A percentile compares a stretch with the other conserved stretches of the same genome.
phyloP scores from a whole-genome alignment of 306 rosid genomes.

The Pyrus betulifolia region DNA sequence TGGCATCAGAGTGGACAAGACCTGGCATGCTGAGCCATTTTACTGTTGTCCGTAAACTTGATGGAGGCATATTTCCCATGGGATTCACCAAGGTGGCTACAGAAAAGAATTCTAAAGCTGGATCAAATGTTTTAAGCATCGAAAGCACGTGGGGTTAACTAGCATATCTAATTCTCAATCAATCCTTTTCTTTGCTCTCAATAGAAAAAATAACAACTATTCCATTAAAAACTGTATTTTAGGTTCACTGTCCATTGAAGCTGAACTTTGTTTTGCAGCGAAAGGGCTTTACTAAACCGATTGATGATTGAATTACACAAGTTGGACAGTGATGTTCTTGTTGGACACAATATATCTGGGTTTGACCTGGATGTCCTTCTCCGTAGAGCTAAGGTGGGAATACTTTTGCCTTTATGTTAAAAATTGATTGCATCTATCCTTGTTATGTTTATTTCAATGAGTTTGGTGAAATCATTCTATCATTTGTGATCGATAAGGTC shows the following conservation, averaged over 20 bases:
- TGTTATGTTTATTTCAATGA: background rate
- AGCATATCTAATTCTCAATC: constrained; percentile 1
- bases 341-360: constrained; percentile 96
- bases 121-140: constrained; percentile 56
- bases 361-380: constrained; percentile 91
- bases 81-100: constrained; percentile 68
- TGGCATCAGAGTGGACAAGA: constrained; percentile 84
- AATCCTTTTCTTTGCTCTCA: background rate
- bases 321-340: constrained; percentile 83
- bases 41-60: constrained; percentile 88
- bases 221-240: constrained; percentile 1
- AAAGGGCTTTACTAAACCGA: constrained; percentile 79
- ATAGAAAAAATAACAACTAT: background rate
- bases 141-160: constrained; percentile 65
- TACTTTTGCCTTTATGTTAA: background rate
- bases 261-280: constrained; percentile 53
- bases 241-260: constrained; percentile 19
- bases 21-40: constrained; percentile 82
- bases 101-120: constrained; percentile 66
- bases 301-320: constrained; percentile 75
- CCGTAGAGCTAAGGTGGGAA: constrained; percentile 82
- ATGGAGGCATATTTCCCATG: constrained; percentile 79
- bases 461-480: background rate
- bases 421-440: background rate
- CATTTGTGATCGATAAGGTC: background rate